phyloP scores from a whole-genome alignment of 106 monocot species.

The Xerophyta viscosa region DNA sequence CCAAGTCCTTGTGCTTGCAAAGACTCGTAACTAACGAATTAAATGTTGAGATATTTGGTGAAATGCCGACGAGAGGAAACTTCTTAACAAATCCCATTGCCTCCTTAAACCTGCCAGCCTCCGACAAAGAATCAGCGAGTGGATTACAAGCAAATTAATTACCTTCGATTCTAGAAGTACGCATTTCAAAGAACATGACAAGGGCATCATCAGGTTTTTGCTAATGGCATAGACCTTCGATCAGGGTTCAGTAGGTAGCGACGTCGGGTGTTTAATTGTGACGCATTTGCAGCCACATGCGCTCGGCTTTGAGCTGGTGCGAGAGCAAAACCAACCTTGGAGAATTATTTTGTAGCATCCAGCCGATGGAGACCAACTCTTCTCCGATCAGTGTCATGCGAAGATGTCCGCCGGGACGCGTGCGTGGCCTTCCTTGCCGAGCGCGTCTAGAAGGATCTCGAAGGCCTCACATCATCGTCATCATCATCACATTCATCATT shows the following conservation, averaged over 20 bases:
- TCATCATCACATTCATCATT: no score
- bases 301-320: slow-evolving; percentile 30
- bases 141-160: slow-evolving; percentile 53
- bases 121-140: slow-evolving; percentile 57
- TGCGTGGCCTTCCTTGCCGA: slow-evolving; percentile 72
- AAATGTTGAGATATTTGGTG: slow-evolving; percentile 70
- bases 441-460: slow-evolving; percentile 56
- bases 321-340: slow-evolving; percentile 65
- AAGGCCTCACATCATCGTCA: no score
- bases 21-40: slow-evolving; percentile 76
- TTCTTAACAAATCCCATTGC: slow-evolving; percentile 63
- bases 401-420: slow-evolving; percentile 31
- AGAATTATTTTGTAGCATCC: slow-evolving; percentile 58
- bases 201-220: slow-evolving; percentile 45
- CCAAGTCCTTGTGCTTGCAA: slow-evolving; percentile 63
- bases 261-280: slow-evolving; percentile 26
- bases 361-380: slow-evolving; percentile 25
- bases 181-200: slow-evolving; percentile 52
- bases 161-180: slow-evolving; percentile 24
- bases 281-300: slow-evolving; percentile 50
- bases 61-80: slow-evolving; percentile 59
- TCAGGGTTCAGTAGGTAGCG: slow-evolving; percentile 61
- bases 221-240: slow-evolving; percentile 73
- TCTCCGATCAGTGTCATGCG: slow-evolving; percentile 3
- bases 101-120: slow-evolving; percentile 57